These are phyloP conservation scores for Phytophthora tentaculata DNA, from an alignment of 352 stramenopile species.

Conservation along the genomic window DNA sequence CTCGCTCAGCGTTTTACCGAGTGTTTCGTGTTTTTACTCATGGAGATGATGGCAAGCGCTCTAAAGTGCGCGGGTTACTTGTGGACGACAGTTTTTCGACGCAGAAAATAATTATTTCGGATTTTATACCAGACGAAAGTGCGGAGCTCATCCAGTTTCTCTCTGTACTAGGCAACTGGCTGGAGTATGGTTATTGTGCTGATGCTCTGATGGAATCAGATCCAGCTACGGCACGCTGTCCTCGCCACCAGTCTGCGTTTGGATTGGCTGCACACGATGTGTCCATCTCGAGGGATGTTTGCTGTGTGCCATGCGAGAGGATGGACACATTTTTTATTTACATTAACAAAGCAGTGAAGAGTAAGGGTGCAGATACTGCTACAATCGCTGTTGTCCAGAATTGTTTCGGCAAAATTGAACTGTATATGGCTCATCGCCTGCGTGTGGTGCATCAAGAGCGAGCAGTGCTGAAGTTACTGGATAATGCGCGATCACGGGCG, in stretches of 20 bases:
- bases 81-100: neutral
- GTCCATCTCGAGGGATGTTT: neutral
- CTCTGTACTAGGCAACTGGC: neutral
- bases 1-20: constrained; percentile 2
- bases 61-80: neutral
- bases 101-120: neutral
- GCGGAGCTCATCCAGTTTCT: neutral
- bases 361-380: no score
- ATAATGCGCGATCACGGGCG: neutral
- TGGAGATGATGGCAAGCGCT: neutral
- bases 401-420: constrained; percentile 7
- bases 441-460: constrained; percentile 9
- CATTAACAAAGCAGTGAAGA: no score
- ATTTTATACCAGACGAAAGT: neutral
- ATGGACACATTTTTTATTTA: neutral
- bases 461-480: neutral
- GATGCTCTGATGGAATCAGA: neutral
- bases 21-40: constrained; percentile 1
- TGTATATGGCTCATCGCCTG: constrained; percentile 7
- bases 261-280: neutral
- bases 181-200: neutral
- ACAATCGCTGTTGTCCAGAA: neutral
- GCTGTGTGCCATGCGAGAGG: neutral
- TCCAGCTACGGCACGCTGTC: neutral
- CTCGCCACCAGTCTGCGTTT: neutral